Evolutionary conservation across 331 rosid genomes (phyloP).

Genomic region (Dryas integrifolia): DNA sequence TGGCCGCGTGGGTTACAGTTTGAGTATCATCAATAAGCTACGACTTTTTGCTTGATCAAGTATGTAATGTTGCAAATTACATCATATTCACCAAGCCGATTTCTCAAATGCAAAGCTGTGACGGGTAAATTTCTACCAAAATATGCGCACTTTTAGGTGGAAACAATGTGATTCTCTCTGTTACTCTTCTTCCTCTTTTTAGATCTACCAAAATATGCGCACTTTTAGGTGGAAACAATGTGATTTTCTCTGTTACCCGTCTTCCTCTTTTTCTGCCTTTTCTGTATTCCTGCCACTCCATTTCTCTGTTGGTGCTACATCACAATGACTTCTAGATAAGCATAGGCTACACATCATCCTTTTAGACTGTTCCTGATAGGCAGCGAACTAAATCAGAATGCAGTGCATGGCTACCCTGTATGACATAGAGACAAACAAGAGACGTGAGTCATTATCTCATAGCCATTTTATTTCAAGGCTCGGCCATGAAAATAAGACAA

Average conservation of each 20-base stretch:
- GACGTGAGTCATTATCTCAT: slow-evolving; percentile 11
- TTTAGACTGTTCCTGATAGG: slow-evolving; percentile 32
- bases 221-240: not conserved
- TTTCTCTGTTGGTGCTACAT: not conserved
- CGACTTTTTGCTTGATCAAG: no score
- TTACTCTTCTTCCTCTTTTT: not conserved
- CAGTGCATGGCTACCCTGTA: slow-evolving; percentile 78
- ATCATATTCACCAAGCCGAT: no score
- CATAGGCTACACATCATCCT: not conserved
- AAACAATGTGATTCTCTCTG: not conserved
- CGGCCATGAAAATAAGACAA: slow-evolving; percentile 1
- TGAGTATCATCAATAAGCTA: no score
- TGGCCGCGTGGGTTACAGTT: no score
- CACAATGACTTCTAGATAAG: not conserved
- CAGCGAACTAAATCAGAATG: slow-evolving; percentile 62
- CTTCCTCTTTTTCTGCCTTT: not conserved
- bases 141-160: not conserved
- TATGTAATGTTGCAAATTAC: no score
- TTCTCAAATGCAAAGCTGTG: not conserved
- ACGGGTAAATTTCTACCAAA: not conserved
- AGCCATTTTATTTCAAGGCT: not conserved
- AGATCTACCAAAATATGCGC: not conserved
- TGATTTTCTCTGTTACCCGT: not conserved
- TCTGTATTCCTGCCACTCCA: not conserved
- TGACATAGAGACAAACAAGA: slow-evolving; percentile 15